Conservation (phyloP, 441 rosid species). For the Erysimum pusillum region DNA sequence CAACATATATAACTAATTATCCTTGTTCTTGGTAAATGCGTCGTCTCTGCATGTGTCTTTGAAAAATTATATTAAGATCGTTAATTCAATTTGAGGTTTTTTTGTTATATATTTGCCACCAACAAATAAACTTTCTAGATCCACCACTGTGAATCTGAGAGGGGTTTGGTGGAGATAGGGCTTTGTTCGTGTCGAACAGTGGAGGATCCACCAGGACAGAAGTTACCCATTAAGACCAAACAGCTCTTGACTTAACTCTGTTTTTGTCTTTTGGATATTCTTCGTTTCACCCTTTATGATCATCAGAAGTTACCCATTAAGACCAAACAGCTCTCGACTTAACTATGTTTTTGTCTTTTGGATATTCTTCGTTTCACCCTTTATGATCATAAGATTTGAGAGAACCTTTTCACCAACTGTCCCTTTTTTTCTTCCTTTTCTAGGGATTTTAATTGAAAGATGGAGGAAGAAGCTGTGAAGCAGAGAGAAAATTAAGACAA, state of each 20-base stretch:
- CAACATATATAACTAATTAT: too few species aligned
- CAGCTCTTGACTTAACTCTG: slow-evolving; percentile 31
- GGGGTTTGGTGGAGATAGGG: slow-evolving; percentile 45
- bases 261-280: background rate
- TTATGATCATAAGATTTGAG: slow-evolving; percentile 5
- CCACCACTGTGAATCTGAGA: slow-evolving; percentile 58
- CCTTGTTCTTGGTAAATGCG: too few species aligned
- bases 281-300: background rate
- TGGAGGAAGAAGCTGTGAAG: slow-evolving; percentile 32
- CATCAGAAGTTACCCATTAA: slow-evolving; percentile 76
- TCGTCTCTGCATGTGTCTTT: too few species aligned
- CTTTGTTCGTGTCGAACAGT: slow-evolving; percentile 45
- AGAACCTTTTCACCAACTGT: background rate
- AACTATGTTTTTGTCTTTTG: slow-evolving; percentile 15
- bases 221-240: slow-evolving; percentile 64
- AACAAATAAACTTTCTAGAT: too few species aligned
- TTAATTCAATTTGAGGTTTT: too few species aligned
- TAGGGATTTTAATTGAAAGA: slow-evolving; percentile 11
- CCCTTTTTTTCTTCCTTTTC: background rate
- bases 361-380: background rate
- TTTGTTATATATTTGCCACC: too few species aligned
- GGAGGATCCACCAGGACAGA: slow-evolving; percentile 56
- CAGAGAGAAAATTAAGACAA: slow-evolving; percentile 34
- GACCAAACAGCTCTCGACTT: slow-evolving; percentile 29
- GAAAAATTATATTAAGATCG: too few species aligned